These are phyloP conservation scores for Chaetomiaceae sp. DNA, from an alignment of 2,329 filamentous ascomycete genomes.

Conservation along the genomic window DNA sequence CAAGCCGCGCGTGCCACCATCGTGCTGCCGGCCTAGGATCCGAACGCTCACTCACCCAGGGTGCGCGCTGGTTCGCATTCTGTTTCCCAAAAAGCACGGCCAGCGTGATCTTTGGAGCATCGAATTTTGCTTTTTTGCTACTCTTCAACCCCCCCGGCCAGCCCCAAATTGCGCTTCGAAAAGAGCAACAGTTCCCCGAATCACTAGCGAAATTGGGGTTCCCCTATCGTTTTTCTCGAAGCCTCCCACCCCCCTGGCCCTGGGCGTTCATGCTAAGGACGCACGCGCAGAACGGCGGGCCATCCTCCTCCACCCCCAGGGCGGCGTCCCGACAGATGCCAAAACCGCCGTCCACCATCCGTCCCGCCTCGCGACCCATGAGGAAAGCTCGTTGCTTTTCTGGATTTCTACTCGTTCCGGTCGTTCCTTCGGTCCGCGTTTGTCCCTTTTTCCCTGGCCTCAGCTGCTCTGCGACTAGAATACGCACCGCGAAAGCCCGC, in stretches of 20 bases:
- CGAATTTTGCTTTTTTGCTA: conserved; percentile 16
- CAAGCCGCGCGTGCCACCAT: conserved; percentile 2
- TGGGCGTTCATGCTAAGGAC: conserved; percentile 34
- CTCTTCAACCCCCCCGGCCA: conserved; percentile 19
- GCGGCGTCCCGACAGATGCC: conserved; percentile 8
- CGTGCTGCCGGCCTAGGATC: not conserved
- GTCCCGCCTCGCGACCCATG: conserved; percentile 12
- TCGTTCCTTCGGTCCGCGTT: conserved; percentile 5
- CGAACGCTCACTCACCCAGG: not conserved
- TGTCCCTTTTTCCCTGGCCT: not conserved
- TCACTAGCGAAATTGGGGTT: conserved; percentile 41
- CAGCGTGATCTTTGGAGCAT: conserved; percentile 2
- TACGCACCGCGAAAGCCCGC: not conserved
- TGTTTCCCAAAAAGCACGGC: conserved; percentile 8
- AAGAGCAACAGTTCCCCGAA: conserved; percentile 30
- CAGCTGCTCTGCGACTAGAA: not conserved
- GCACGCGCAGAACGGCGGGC: conserved; percentile 17
- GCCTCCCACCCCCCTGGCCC: conserved; percentile 30
- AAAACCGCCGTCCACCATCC: conserved; percentile 9
- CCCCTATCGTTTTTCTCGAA: conserved; percentile 32
- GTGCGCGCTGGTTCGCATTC: not conserved
- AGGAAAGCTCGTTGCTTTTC: conserved; percentile 11
- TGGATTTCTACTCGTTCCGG: conserved; percentile 2
- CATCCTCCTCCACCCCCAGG: conserved; percentile 19
- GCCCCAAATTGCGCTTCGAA: conserved; percentile 31